A percentile compares a stretch with the other conserved stretches of the same genome.
Conservation (phyloP, 768 basidiomycete genomes). For the Russula brevipes region DNA sequence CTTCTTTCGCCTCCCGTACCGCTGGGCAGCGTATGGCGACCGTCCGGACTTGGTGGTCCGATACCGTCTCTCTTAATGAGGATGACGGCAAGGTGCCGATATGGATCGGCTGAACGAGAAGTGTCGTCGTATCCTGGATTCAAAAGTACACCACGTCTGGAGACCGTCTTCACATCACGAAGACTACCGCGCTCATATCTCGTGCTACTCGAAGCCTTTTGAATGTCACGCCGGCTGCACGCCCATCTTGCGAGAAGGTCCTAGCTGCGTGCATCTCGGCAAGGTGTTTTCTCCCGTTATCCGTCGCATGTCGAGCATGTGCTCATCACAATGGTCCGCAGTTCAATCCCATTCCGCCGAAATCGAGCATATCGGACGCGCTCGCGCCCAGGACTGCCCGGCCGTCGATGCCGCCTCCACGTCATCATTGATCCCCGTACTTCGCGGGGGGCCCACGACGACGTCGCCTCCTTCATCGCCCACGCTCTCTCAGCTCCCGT, state of each 20-base stretch:
- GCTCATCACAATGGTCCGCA: background rate
- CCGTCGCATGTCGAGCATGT: background rate
- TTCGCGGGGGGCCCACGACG: background rate
- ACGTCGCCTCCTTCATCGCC: constrained; percentile 4
- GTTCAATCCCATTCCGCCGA: constrained; percentile 14
- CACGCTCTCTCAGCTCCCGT: background rate
- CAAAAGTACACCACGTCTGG: constrained; percentile 46
- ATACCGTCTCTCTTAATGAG: constrained; percentile 29
- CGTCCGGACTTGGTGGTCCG: constrained; percentile 28
- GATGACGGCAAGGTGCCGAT: constrained; percentile 45
- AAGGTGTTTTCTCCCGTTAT: constrained; percentile 47
- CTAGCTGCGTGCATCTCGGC: constrained; percentile 61
- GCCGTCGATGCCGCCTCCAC: constrained; percentile 13
- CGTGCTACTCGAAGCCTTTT: constrained; percentile 69
- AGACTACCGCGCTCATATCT: constrained; percentile 67
- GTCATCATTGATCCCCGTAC: constrained; percentile 19
- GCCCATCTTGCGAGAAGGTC: constrained; percentile 73
- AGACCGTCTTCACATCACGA: constrained; percentile 59
- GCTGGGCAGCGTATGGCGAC: constrained; percentile 59
- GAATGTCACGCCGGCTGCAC: constrained; percentile 49
- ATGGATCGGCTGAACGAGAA: constrained; percentile 66
- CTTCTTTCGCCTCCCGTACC: constrained; percentile 86
- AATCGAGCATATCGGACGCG: constrained; percentile 20
- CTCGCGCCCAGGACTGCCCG: constrained; percentile 5
- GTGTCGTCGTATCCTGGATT: constrained; percentile 74